Evolutionary conservation across 768 basidiomycete genomes (phyloP).

Genomic region (Boletus rubroflammeus): DNA sequence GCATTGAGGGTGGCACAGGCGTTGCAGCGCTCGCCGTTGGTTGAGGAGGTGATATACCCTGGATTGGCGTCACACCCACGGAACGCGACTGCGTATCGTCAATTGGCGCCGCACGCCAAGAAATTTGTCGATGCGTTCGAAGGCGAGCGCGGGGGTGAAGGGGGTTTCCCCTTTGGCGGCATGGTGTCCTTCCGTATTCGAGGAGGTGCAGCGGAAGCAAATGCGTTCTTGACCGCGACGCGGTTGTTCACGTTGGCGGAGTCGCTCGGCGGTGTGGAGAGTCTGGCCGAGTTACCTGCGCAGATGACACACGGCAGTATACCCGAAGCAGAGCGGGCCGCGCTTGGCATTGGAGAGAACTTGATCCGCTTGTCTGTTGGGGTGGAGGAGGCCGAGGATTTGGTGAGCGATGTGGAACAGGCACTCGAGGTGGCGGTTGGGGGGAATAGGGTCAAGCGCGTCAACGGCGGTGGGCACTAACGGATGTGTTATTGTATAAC

Average conservation of each 20-base stretch:
- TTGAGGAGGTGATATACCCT: constrained; percentile 85
- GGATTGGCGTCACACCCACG: constrained; percentile 68
- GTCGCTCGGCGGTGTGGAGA: constrained; percentile 90
- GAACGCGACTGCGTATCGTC: constrained; percentile 57
- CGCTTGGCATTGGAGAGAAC: constrained; percentile 74
- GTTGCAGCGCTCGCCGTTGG: constrained; percentile 51
- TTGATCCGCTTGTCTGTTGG: constrained; percentile 82
- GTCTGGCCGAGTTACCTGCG: constrained; percentile 81
- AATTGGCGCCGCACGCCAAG: constrained; percentile 66
- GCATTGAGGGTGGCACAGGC: constrained; percentile 71
- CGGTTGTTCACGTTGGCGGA: constrained; percentile 81
- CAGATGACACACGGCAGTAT: constrained; percentile 87
- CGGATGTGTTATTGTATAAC: no score
- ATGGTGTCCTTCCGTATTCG: constrained; percentile 76
- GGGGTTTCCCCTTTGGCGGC: constrained; percentile 85
- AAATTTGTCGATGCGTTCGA: constrained; percentile 50
- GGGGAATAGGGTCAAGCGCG: neutral
- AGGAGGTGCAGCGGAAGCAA: constrained; percentile 51
- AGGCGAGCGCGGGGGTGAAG: constrained; percentile 23
- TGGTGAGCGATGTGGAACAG: constrained; percentile 42
- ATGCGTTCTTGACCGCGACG: constrained; percentile 62
- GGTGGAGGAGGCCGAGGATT: constrained; percentile 82
- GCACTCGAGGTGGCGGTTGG: constrained; percentile 22
- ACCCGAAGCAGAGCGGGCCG: constrained; percentile 59
- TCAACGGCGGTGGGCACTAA: neutral